phyloP scores from a whole-genome alignment of 208 protist species.

The Trypanosoma theileri region DNA sequence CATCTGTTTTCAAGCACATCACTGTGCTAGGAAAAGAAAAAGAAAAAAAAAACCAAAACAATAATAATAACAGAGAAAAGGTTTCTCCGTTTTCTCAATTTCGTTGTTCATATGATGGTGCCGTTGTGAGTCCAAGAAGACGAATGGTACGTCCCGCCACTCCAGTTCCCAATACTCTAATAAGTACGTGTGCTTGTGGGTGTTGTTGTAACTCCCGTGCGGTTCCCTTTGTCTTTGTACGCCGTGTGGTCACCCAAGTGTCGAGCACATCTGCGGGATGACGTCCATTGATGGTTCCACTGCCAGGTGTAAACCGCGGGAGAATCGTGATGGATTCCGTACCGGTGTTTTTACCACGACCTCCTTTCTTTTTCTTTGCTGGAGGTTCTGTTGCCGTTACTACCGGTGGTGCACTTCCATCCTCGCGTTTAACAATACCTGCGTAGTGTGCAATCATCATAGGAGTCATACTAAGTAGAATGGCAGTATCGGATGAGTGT shows the following conservation, averaged over 20 bases:
- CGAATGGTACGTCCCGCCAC: background rate
- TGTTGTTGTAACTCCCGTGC: background rate
- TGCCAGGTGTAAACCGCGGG: slow-evolving; percentile 6
- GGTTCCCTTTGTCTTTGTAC: background rate
- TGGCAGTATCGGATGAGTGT: slow-evolving; percentile 31
- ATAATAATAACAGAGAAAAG: slow-evolving; percentile 3
- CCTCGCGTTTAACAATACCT: slow-evolving; percentile 22
- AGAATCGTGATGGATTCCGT: background rate
- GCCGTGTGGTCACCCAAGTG: slow-evolving; percentile 7
- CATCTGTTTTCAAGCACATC: background rate
- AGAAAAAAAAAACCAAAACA: slow-evolving; percentile 9
- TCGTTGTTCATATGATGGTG: slow-evolving; percentile 15
- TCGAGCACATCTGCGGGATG: slow-evolving; percentile 4
- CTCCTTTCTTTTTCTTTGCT: background rate
- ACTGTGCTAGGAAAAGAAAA: slow-evolving; percentile 17
- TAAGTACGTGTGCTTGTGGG: slow-evolving; percentile 7
- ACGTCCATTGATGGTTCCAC: background rate
- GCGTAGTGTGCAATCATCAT: slow-evolving; percentile 57
- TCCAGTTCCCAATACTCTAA: slow-evolving; percentile 16
- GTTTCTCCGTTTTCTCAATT: background rate
- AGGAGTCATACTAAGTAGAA: slow-evolving; percentile 70
- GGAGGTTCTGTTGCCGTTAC: background rate
- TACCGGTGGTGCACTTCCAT: background rate
- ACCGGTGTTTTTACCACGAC: background rate
- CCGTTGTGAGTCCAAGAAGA: slow-evolving; percentile 1